Conservation (phyloP, 345 rosid species). For the Conringia planisiliqua region DNA sequence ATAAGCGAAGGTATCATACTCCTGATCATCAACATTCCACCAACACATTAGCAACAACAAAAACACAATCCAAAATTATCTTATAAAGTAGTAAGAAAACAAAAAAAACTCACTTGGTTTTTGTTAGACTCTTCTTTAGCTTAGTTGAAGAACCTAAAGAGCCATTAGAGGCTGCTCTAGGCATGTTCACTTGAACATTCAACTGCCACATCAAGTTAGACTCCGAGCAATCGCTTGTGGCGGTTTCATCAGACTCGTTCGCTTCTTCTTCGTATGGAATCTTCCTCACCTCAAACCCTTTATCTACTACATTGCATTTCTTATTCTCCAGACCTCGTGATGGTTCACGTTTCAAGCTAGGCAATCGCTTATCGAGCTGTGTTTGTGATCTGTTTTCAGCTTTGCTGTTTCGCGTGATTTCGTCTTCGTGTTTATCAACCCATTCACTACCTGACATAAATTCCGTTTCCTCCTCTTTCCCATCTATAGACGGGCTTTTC, state of each 20-base stretch:
- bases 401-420: constrained; percentile 33
- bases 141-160: constrained; percentile 39
- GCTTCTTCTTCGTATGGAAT: constrained; percentile 30
- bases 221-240: constrained; percentile 72
- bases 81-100: background rate
- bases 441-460: constrained; percentile 45
- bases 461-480: constrained; percentile 56
- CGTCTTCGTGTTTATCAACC: constrained; percentile 41
- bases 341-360: constrained; percentile 28
- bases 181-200: constrained; percentile 55
- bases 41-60: background rate
- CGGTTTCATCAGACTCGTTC: constrained; percentile 61
- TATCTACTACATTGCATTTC: constrained; percentile 33
- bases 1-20: constrained; percentile 71
- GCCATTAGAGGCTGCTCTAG: constrained; percentile 41
- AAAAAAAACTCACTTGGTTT: constrained; percentile 31
- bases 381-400: constrained; percentile 37
- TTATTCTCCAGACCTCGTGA: background rate
- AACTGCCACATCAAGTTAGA: constrained; percentile 62
- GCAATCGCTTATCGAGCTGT: constrained; percentile 12
- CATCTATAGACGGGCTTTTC: constrained; percentile 39
- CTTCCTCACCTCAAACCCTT: constrained; percentile 47
- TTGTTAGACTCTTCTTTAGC: constrained; percentile 49
- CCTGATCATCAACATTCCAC: constrained; percentile 37
- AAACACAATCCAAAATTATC: background rate